Evolutionary conservation across 2,329 filamentous ascomycete species (phyloP).

Genomic region (Lachnellula subtilissima): DNA sequence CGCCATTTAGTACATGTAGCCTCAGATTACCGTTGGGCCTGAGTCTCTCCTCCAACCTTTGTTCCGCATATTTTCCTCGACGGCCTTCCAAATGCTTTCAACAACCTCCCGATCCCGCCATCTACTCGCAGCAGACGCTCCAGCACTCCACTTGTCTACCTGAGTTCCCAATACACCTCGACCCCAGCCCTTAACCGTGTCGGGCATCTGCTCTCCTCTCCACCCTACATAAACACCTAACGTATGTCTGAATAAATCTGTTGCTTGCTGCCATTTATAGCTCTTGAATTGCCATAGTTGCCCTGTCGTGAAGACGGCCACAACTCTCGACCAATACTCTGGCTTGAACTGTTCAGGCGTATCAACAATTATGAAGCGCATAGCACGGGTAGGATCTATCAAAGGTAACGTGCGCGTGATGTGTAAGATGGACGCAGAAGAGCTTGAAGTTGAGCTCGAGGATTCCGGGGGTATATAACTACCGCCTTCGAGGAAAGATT

Average conservation of each 20-base stretch:
- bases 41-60: constrained; percentile 78
- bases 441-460: constrained; percentile 53
- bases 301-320: constrained; percentile 94
- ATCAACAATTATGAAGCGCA: constrained; percentile 94
- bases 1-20: constrained; percentile 3
- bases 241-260: constrained; percentile 84
- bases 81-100: constrained; percentile 83
- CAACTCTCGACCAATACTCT: constrained; percentile 93
- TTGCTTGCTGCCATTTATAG: constrained; percentile 90
- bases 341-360: constrained; percentile 92
- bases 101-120: constrained; percentile 93
- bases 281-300: constrained; percentile 98
- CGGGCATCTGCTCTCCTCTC: constrained; percentile 75
- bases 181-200: constrained; percentile 78
- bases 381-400: constrained; percentile 64
- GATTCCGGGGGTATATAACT: constrained; percentile 73
- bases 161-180: constrained; percentile 72
- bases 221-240: constrained; percentile 87
- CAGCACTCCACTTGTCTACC: constrained; percentile 77
- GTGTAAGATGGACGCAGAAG: constrained; percentile 75
- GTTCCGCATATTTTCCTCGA: constrained; percentile 81
- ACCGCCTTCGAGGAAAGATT: constrained; percentile 84
- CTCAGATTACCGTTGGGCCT: constrained; percentile 41
- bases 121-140: constrained; percentile 38
- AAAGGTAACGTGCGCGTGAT: constrained; percentile 71